Base-by-base conservation (phyloP, 176 grass and related monocot genomes). In the Raddia guianensis region DNA sequence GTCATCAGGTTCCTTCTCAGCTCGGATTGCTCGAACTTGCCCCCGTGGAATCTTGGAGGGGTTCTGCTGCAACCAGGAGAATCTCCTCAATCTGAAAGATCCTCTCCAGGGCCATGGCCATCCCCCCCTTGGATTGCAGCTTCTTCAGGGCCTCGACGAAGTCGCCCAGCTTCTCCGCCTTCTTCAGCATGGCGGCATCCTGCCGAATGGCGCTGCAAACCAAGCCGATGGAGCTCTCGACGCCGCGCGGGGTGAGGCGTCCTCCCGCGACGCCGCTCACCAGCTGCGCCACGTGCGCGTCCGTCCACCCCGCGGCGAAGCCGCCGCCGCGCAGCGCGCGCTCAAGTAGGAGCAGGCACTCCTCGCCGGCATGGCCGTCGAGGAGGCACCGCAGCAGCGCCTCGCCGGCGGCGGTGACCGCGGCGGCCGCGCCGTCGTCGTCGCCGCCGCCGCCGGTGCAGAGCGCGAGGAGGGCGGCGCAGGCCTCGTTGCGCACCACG, bases 271-370 rank as follows among this genome's bases (percentile, higher is more conserved):
- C 20, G 35, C 4, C 72, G 27, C 43, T 20, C 72, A 74, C 57
- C 51, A 74, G 53, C 15, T 42, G 27, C 10, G 5, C 72, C 8
- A 75, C 73, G 12, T 6, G 13, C 8, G 34, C 37, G 45, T 0
- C 73, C 20, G 45, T 60, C 37, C 54, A 8, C 7, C 60, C 54
- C 35, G 3, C 33, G 45, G 44, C 54, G 13, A 7, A 21, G 12
- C 45, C 2, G 13, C 45, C 2, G 13, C 18, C 16, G 21, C 44
- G 5, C 12, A 35, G 44, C 12, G 55, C 19, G 7, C 34, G 1
- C 35, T 75, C 40, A 60, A 75, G 73, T n/a, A 75, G 55, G 45
- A 75, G 37, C 73, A 75, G 59, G 54, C 54, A 60, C 18, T 75
- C 37, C 6, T 74, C 72, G 19, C 52, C 20, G 18, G 57, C 34